Base-by-base conservation (phyloP, 2,329 filamentous ascomycete species). In the Hypoxylon sp. region DNA sequence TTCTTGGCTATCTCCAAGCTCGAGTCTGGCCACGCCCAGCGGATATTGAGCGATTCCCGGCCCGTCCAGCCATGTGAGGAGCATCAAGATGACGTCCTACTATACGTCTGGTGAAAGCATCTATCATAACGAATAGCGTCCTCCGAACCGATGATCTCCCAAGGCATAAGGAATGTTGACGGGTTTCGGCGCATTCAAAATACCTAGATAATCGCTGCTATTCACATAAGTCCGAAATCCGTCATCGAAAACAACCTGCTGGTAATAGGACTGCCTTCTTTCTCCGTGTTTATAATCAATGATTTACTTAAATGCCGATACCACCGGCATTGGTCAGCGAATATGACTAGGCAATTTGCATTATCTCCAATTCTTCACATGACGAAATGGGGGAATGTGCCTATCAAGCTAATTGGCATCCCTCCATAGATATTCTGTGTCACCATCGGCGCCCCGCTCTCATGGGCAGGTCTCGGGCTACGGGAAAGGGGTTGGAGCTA, bases 291-390 rank as follows among this genome's bases (percentile, higher is more conserved):
- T 38, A 53, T 57, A 58, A 41, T 50, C 46, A 48, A 51, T 2
- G 2, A 13, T 28, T 28, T 5, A 48, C 32, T 28, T 25, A 69
- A 69, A 59, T 69, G 55, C 66, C 63, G 66, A 57, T 32, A 55
- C 60, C 34, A 25, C 13, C 14, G 17, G 11, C 28, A 14, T 17
- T 17, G 9, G 45, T 48, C 46, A 55, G 19, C 52, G 7, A 58
- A 56, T 28, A 25, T 51, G 28, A 56, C 56, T 55, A 48, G 52
- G 21, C 23, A 45, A 49, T 53, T 53, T 53, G 58, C 56, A 57
- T 49, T 61, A 34, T 43, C 56, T 14, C 62, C 32, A 28, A 36
- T 25, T 46, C n/a, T 38, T 49, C 32, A 25, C 23, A 32, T 46
- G 11, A 45, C n/a, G 49, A 23, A 53, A 38, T 41, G 23, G 21